Evolutionary conservation across 495 filamentous ascomycete species (phyloP).

Genomic region (Annulohypoxylon stygium): DNA sequence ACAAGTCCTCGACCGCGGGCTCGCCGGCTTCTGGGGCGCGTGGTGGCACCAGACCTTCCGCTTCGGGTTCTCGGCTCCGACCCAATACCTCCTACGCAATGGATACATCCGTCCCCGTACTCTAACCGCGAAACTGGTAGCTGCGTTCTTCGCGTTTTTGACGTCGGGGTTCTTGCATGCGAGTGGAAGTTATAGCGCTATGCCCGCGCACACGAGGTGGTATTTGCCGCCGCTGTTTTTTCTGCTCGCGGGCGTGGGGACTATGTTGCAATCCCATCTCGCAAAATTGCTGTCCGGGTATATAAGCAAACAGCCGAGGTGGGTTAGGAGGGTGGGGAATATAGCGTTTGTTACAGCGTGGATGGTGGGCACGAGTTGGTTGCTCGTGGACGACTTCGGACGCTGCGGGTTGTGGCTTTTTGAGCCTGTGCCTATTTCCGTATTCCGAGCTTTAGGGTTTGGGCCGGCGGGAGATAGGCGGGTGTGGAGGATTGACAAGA

Average conservation of each 20-base stretch:
- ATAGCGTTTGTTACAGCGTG: conserved; percentile 66
- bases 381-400: conserved; percentile 72
- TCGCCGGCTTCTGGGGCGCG: conserved; percentile 81
- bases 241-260: conserved; percentile 66
- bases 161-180: conserved; percentile 73
- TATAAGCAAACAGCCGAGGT: conserved; percentile 53
- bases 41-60: conserved; percentile 95
- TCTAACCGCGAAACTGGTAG: conserved; percentile 10
- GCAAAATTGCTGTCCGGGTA: conserved; percentile 4
- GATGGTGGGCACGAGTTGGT: conserved; percentile 67
- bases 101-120: conserved; percentile 48
- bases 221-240: conserved; percentile 64
- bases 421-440: conserved; percentile 77
- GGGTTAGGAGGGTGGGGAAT: conserved; percentile 64
- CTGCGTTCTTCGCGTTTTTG: conserved; percentile 65
- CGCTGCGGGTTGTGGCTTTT: conserved; percentile 72
- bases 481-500: conserved; percentile 69
- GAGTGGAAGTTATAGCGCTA: conserved; percentile 66
- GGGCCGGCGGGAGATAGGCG: conserved; percentile 60
- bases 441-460: conserved; percentile 65
- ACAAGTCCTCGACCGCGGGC: conserved; percentile 71
- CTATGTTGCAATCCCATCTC: conserved; percentile 61
- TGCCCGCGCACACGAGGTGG: conserved; percentile 58
- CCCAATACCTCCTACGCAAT: conserved; percentile 61
- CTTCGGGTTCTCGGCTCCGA: conserved; percentile 72